These are phyloP conservation scores for Alternaria postmessia DNA, from an alignment of 2,329 filamentous ascomycete species.

Conservation along the genomic window DNA sequence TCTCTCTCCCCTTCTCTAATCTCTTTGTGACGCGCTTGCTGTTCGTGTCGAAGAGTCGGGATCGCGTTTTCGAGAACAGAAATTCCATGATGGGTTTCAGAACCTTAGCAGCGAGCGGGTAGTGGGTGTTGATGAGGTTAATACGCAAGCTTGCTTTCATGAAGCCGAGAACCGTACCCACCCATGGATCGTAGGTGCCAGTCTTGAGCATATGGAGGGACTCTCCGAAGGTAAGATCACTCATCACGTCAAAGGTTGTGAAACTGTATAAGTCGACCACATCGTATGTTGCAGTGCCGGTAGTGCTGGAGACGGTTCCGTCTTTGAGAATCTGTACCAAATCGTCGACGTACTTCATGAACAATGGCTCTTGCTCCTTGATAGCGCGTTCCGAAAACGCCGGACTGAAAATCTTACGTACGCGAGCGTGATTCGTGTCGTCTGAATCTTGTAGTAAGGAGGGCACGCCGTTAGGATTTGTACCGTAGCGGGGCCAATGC, in stretches of 20 bases:
- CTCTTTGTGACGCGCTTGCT: neutral
- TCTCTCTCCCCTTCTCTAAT: neutral
- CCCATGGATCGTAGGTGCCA: constrained; percentile 25
- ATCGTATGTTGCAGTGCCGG: neutral
- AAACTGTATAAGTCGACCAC: constrained; percentile 43
- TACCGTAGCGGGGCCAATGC: neutral
- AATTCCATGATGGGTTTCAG: neutral
- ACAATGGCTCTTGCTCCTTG: neutral
- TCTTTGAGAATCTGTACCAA: neutral
- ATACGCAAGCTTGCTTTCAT: neutral
- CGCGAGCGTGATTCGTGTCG: neutral
- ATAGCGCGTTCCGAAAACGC: neutral
- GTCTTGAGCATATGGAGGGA: constrained; percentile 36
- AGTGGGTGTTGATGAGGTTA: neutral
- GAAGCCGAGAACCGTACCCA: neutral
- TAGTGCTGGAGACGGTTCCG: constrained; percentile 32
- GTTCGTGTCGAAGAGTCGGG: neutral
- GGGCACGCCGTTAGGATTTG: neutral
- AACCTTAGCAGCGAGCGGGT: neutral
- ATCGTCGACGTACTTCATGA: neutral
- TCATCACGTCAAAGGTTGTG: constrained; percentile 17
- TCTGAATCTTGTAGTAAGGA: neutral
- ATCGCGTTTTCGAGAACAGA: neutral
- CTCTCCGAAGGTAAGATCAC: constrained; percentile 44
- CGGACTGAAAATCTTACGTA: neutral